Conservation (phyloP, 805 yeast species). For the Sugiyamaella valdiviana region DNA sequence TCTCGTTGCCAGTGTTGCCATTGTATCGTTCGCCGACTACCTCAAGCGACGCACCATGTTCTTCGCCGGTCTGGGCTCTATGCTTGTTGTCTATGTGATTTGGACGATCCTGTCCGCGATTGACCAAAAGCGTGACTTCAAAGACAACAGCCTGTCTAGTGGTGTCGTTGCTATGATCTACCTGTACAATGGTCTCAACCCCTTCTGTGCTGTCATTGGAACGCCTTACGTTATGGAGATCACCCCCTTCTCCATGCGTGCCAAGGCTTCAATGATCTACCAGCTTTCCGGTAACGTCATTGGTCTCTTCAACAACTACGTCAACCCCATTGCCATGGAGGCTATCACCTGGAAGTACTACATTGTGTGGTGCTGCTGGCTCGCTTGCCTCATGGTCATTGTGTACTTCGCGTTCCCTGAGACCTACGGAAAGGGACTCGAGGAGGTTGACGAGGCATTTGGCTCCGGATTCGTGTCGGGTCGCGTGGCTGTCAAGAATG, state of each 20-base stretch:
- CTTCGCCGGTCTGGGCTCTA: conserved; percentile 10
- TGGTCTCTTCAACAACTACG: conserved; percentile 30
- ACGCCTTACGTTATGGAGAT: conserved; percentile 22
- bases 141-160: conserved; percentile 37
- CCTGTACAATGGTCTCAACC: conserved; percentile 25
- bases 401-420: conserved; percentile 36
- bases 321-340: conserved; percentile 37
- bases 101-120: conserved; percentile 45
- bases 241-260: conserved; percentile 31
- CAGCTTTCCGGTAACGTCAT: conserved; percentile 19
- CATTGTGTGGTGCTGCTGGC: conserved; percentile 30
- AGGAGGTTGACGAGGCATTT: conserved; percentile 25
- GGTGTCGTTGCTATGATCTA: conserved; percentile 50
- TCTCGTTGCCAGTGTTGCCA: conserved; percentile 6
- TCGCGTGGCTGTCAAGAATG: not conserved
- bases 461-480: not conserved
- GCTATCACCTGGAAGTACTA: conserved; percentile 41
- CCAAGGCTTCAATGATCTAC: conserved; percentile 37
- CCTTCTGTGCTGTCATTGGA: conserved; percentile 13
- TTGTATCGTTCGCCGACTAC: conserved; percentile 9
- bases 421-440: conserved; percentile 38
- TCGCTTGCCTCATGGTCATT: conserved; percentile 28
- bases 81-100: conserved; percentile 21
- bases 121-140: conserved; percentile 38
- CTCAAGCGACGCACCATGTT: conserved; percentile 17